Base-by-base conservation (phyloP, 164 flowering plant species). In the Kalanchoe fedtschenkoi region DNA sequence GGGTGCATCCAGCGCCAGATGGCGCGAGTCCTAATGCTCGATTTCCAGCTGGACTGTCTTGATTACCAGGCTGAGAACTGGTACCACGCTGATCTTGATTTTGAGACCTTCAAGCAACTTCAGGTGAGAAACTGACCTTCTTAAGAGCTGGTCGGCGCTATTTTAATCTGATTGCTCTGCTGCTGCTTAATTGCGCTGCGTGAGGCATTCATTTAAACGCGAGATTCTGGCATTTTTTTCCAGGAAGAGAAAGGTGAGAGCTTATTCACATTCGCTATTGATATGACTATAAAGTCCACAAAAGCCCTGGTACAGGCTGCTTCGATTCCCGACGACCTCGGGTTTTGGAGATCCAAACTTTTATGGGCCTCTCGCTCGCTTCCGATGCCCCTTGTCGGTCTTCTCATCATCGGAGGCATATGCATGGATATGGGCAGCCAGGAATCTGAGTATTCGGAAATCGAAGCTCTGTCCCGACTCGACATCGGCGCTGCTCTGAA, bases 321-420 rank as follows among this genome's bases (percentile, higher is more conserved):
- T 71, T 55, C 83, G 62, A 61, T 78, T 34, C 82, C 84, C 17
- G 88, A 85, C 67, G 87, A 81, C 68, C 89, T 88, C 66, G 95
- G 80, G 37, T 93, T 89, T 66, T 85, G 86, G 93, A 88, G 82
- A 76, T 89, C 98, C 58, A 89, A 85, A 74, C 98, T 93, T 64
- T 73, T 89, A 24, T 85, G 92, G 95, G 97, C 90, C 60, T 85
- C 98, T 28, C 89, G 97, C 41, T 82, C 84, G 30, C 76, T 93
- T 28, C 98, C 98, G 14, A 93, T 93, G 97, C 97, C 98, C 65
- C 96, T 93, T 66, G 82, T 93, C n/a, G 96, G 98, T 29, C 85
- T 93, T 72, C 70, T 89, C 47, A 76, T 93, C 16, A 93, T 93
- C 58, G 85, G 83, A 64, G 58, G 86, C 60, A 76, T 93, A 43